These are phyloP conservation scores for Elsinoe fawcettii DNA, from an alignment of 2,329 filamentous ascomycete species.

Conservation along the genomic window DNA sequence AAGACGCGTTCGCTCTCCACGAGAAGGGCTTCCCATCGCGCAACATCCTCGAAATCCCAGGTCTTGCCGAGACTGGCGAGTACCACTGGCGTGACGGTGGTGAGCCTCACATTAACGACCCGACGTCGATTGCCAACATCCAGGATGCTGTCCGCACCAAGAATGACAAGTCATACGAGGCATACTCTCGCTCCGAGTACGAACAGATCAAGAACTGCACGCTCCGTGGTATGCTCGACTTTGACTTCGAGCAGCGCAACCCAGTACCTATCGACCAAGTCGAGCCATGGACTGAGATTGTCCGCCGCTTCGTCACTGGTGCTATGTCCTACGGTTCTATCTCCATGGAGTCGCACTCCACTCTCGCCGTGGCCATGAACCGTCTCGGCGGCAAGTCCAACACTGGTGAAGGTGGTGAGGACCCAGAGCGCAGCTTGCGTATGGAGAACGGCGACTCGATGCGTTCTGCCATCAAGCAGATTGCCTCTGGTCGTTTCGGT, in stretches of 20 bases:
- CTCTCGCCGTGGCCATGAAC: constrained; percentile 93
- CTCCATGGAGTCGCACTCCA: constrained; percentile 97
- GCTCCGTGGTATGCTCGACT: constrained; percentile 86
- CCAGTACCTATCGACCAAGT: constrained; percentile 93
- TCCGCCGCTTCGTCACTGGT: constrained; percentile 90
- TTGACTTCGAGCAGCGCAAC: constrained; percentile 80
- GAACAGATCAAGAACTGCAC: constrained; percentile 97
- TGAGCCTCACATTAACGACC: constrained; percentile 91
- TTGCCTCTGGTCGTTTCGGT: constrained; percentile 91
- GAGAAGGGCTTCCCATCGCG: constrained; percentile 85
- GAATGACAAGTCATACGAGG: constrained; percentile 98
- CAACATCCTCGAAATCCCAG: constrained; percentile 65
- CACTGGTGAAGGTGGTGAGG: constrained; percentile 94
- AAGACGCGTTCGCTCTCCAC: constrained; percentile 90
- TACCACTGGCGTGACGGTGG: constrained; percentile 98
- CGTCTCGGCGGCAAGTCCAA: constrained; percentile 93
- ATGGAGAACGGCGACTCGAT: constrained; percentile 92
- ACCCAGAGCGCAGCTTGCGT: constrained; percentile 78
- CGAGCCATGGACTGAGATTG: constrained; percentile 96
- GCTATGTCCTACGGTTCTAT: constrained; percentile 99
- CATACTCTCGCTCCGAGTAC: constrained; percentile 86
- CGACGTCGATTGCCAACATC: constrained; percentile 88
- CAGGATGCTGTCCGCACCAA: constrained; percentile 94
- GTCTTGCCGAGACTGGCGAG: constrained; percentile 84
- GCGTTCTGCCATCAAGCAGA: constrained; percentile 95